Evolutionary conservation across 1,284 basidiomycete species (phyloP).

Genomic region (Sporisorium graminicola): DNA sequence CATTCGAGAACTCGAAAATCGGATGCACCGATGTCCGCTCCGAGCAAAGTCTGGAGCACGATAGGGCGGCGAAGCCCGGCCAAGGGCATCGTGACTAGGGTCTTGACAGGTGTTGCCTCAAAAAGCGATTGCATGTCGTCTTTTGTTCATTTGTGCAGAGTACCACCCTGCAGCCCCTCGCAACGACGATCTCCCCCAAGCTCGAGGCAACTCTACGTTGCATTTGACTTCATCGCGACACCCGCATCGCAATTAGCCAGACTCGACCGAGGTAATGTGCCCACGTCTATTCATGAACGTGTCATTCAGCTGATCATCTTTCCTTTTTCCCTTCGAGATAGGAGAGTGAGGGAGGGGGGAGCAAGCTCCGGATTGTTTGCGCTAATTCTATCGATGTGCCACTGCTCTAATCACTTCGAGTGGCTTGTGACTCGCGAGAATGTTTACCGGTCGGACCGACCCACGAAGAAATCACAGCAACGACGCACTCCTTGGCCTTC

Average conservation of each 20-base stretch:
- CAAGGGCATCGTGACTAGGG: constrained; percentile 20
- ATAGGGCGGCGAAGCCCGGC: not conserved
- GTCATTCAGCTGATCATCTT: constrained; percentile 33
- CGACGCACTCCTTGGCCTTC: not conserved
- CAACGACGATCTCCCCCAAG: constrained; percentile 23
- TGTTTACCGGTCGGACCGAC: not conserved
- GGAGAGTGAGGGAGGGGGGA: no score
- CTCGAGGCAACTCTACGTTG: not conserved
- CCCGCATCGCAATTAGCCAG: constrained; percentile 12
- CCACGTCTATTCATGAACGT: constrained; percentile 7
- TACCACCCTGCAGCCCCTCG: constrained; percentile 6
- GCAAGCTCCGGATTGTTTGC: constrained; percentile 3
- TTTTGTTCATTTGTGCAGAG: not conserved
- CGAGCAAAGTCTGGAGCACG: no score
- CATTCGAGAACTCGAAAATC: not conserved
- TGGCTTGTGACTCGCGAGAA: not conserved
- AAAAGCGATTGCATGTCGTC: not conserved
- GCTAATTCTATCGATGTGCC: constrained; percentile 16
- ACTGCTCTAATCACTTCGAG: constrained; percentile 14
- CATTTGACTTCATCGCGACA: not conserved
- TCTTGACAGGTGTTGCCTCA: constrained; percentile 19
- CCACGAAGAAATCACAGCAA: constrained; percentile 1
- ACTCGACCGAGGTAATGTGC: not conserved
- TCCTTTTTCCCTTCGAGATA: not conserved
- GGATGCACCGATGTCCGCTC: not conserved